phyloP scores from a whole-genome alignment of 257 asterid species.

The Eucommia ulmoides region DNA sequence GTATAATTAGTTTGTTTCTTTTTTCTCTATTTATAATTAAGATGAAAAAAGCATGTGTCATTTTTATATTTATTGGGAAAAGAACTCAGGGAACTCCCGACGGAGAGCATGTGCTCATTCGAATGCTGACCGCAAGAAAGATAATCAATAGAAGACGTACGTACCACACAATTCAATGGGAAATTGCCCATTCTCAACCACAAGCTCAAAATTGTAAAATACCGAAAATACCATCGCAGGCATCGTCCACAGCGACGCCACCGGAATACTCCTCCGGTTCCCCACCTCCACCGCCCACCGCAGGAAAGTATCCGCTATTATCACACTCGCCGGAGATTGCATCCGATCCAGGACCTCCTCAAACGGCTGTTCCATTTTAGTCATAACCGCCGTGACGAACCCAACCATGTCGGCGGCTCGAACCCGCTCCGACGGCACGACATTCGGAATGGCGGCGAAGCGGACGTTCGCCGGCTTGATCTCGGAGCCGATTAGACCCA shows the following conservation, averaged over 20 bases:
- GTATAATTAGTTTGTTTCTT: too few relatives aligned
- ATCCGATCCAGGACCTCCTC: constrained; percentile 28
- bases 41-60: too few relatives aligned
- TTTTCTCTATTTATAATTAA: too few relatives aligned
- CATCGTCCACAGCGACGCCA: constrained; percentile 40
- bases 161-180: constrained; percentile 41
- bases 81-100: too few relatives aligned
- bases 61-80: too few relatives aligned
- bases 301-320: constrained; percentile 28
- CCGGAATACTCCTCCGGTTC: constrained; percentile 31
- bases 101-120: too few relatives aligned
- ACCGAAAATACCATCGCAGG: constrained; percentile 34
- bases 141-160: too few relatives aligned
- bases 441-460: constrained; percentile 38
- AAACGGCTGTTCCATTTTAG: constrained; percentile 48
- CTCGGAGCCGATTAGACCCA: constrained; percentile 25
- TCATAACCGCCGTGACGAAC: constrained; percentile 44
- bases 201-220: constrained; percentile 28
- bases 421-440: constrained; percentile 33
- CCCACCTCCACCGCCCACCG: constrained; percentile 24
- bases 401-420: not conserved
- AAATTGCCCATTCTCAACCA: constrained; percentile 28
- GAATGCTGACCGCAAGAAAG: too few relatives aligned
- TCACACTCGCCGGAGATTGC: constrained; percentile 19
- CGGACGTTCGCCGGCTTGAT: constrained; percentile 22